phyloP scores from a whole-genome alignment of 2,329 filamentous ascomycete species.

The Pyrenophora tritici-repentis region DNA sequence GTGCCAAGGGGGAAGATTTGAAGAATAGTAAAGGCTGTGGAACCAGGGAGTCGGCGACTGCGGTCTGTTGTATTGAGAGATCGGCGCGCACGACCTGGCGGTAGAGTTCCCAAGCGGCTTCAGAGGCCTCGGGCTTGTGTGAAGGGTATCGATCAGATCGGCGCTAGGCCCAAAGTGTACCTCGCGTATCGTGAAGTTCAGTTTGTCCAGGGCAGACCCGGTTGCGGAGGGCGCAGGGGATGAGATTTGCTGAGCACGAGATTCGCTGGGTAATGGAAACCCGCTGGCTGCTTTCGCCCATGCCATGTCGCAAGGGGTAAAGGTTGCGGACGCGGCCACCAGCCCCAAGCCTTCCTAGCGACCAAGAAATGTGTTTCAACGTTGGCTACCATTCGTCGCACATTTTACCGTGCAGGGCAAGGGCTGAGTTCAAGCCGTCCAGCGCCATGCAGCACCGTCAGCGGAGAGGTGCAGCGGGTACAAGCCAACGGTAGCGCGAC shows the following conservation, averaged over 20 bases:
- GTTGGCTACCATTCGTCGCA: constrained; percentile 1
- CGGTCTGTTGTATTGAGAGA: constrained; percentile 2
- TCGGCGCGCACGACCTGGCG: constrained; percentile 2
- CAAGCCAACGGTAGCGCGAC: constrained; percentile 6
- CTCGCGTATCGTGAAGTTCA: constrained; percentile 20
- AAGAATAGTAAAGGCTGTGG: background rate
- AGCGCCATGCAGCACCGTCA: background rate
- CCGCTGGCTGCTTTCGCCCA: background rate
- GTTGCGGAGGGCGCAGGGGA: background rate
- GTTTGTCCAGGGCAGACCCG: constrained; percentile 3
- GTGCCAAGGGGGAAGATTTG: background rate
- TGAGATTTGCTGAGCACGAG: background rate
- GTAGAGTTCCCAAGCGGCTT: constrained; percentile 5
- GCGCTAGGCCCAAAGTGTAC: constrained; percentile 11
- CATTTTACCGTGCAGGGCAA: background rate
- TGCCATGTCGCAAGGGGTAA: too few relatives aligned
- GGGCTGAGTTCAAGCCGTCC: background rate
- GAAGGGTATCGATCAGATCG: constrained; percentile 16
- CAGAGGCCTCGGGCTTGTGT: background rate
- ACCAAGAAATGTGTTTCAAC: background rate
- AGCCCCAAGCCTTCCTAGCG: too few relatives aligned
- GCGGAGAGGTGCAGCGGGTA: constrained; percentile 1
- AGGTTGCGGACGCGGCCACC: background rate
- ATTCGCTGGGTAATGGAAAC: too few relatives aligned
- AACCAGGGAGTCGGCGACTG: constrained; percentile 8